Evolutionary conservation across 805 yeast genomes (phyloP), one percentile per base, ranked within the genome.

Genomic region (Saturnispora silvae): DNA sequence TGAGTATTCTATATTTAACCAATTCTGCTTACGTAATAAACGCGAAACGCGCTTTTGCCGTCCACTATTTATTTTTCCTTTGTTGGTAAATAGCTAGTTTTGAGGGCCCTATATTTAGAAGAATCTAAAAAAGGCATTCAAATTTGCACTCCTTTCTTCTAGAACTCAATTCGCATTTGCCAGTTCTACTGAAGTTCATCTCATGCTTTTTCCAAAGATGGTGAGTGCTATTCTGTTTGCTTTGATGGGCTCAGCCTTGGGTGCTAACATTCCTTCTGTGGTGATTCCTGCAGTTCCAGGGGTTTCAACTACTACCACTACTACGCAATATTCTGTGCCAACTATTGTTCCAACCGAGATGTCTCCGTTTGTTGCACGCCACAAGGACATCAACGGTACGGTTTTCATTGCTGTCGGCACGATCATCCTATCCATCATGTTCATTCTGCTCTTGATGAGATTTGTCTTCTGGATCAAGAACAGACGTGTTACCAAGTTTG

Each of bases 381-480:
- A 56, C 5, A 29, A 41, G 6, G 45, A 59, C 30, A 59, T 64
- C 2, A 48, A 52, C 14, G 64, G 65, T 17, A 48, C 69, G 11
- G 63, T 68, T 16, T 68, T 69, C 49, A 63, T 69, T 24, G 52
- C 64, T 4, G 53, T 64, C 5, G 73, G 70, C 4, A 53, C 58
- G 0, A 46, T 64, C 6, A 34, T 67, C 43, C 14, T 46, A 14
- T 35, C 47, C 3, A 20, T 45, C n/a, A 28, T 53, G 3, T 40
- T 56, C 2, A 17, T 59, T 7, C 39, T 49, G 2, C 34, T 52
- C 5, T 22, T 53, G 10, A 28, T 45, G 4, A 45, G 59, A 28
- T 33, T 59, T 19, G 46, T 51, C 20, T 33, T 47, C 5, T 15
- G 56, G 9, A 47, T 47, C 7, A 54, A 59, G 10, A 51, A 53